Percentiles rank a stretch among this genome's conserved stretches.
Conservation (phyloP, 768 basidiomycete species). For the Fibroporia radiculosa region DNA sequence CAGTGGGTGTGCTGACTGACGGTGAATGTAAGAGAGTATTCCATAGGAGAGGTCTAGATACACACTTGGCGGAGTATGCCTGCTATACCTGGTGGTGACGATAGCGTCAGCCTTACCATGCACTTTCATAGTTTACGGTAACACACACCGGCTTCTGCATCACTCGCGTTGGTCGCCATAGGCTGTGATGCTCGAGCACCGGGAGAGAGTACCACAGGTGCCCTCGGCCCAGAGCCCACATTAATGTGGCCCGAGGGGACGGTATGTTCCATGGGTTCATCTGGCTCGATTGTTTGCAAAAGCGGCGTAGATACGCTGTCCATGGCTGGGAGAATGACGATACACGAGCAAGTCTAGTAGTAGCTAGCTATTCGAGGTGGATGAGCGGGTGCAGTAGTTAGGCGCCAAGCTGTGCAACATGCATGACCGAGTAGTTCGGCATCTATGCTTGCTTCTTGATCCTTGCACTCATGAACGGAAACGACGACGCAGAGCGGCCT, state of each 20-base stretch:
- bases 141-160: constrained; percentile 70
- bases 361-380: no score
- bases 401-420: background rate
- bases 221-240: constrained; percentile 20
- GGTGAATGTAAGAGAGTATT: background rate
- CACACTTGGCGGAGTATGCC: constrained; percentile 73
- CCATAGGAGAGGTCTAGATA: background rate
- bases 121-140: background rate
- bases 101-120: background rate
- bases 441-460: background rate
- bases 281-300: constrained; percentile 78
- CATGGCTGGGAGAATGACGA: background rate
- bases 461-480: background rate
- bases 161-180: constrained; percentile 49
- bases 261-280: constrained; percentile 47
- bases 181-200: constrained; percentile 32
- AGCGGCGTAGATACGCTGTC: constrained; percentile 50
- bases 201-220: constrained; percentile 48
- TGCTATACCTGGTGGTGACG: constrained; percentile 35
- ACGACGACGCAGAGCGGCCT: constrained; percentile 3
- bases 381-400: background rate
- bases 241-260: constrained; percentile 30
- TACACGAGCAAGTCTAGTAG: no score
- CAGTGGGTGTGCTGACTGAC: constrained; percentile 71
- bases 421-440: no score